Evolutionary conservation across 129 eudicot species (phyloP).

Genomic region (Artemisia annua): DNA sequence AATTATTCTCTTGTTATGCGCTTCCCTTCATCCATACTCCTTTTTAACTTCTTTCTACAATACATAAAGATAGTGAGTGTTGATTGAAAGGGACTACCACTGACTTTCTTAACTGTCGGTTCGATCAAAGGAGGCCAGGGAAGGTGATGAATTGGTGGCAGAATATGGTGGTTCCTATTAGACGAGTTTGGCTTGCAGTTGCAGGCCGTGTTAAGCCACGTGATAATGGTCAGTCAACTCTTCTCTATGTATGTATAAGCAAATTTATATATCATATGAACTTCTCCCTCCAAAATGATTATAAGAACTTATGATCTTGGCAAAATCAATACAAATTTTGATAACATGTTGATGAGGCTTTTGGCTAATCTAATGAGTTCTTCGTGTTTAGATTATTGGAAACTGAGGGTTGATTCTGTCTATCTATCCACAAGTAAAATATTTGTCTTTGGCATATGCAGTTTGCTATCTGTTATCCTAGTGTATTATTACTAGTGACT

Average conservation of each 20-base stretch:
- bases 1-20: neutral
- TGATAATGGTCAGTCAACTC: slow-evolving; percentile 4
- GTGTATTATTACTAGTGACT: too few relatives aligned
- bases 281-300: neutral
- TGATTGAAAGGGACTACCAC: neutral
- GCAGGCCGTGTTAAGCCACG: slow-evolving; percentile 2
- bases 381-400: neutral
- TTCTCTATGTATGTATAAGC: neutral
- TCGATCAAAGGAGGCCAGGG: neutral
- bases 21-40: neutral
- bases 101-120: neutral
- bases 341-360: neutral
- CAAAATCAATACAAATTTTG: neutral
- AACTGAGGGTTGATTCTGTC: too few relatives aligned
- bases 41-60: neutral
- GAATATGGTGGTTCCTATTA: slow-evolving; percentile 11
- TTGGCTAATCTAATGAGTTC: neutral
- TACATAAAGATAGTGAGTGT: neutral
- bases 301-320: neutral
- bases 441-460: too few relatives aligned
- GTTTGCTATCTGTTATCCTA: neutral
- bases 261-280: neutral
- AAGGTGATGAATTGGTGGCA: slow-evolving; percentile 13
- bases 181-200: slow-evolving; percentile 17
- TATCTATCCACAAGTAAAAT: too few relatives aligned